Evolutionary conservation across 495 filamentous ascomycete genomes (phyloP), one percentile per base, ranked within the genome.

Genomic region (Astrocystis sublimbata): DNA sequence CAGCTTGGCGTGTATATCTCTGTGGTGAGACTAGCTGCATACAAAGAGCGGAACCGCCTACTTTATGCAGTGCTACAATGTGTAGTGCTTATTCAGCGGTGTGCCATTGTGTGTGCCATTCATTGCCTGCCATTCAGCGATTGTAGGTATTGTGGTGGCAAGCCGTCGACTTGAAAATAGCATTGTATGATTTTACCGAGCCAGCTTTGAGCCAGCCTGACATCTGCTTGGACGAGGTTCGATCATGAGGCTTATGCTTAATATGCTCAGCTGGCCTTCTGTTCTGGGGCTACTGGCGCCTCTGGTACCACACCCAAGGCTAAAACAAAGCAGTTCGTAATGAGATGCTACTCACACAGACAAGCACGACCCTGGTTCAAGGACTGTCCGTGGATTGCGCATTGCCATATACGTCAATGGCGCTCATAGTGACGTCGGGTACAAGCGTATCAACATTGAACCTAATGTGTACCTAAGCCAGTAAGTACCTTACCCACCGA

Each of bases 51-150:
- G 52, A 10, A 56, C n/a, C 17, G 49, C 13, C 30, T 52, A 52
- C 49, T 19, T 35, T 35, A 56, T 38, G 35, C 33, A 42, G 52
- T 31, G 17, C 17, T 28, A 43, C 53, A 45, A 21, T 33, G 10
- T 45, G 40, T 45, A 57, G 54, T 35, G 54, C 54, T 57, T 38
- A 57, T 43, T 57, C 54, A 45, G 40, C 54, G 38, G 54, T 28
- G 24, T 57, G 40, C 40, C 19, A 31, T 42, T 8, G 40, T n/a
- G 15, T 42, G 4, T 42, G n/a, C n/a, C n/a, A n/a, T n/a, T n/a
- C n/a, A n/a, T n/a, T n/a, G n/a, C n/a, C n/a, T n/a, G n/a, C n/a
- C n/a, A n/a, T n/a, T n/a, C n/a, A n/a, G n/a, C n/a, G n/a, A n/a
- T n/a, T n/a, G n/a, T n/a, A n/a, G 49, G 49, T 52, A 33, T 17